Conservation (phyloP, 75 land plant genomes). For the Picea sitchensis region DNA sequence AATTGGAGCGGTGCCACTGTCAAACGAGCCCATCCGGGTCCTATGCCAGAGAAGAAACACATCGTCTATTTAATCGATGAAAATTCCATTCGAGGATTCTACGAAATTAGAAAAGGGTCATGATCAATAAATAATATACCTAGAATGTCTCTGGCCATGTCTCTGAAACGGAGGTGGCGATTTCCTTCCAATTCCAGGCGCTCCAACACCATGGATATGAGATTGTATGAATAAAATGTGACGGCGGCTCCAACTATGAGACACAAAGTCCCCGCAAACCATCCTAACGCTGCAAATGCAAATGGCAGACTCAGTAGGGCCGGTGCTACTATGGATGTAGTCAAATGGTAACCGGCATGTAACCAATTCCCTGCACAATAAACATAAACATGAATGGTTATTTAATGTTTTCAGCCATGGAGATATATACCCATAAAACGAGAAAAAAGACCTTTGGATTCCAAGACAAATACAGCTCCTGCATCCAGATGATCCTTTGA, state of each 20-base stretch:
- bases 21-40: constrained; percentile 67
- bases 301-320: constrained; percentile 70
- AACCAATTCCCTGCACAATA: constrained; percentile 62
- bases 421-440: not conserved
- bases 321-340: constrained; percentile 81
- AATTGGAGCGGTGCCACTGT: constrained; percentile 71
- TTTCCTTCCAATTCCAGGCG: constrained; percentile 50
- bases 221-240: constrained; percentile 73
- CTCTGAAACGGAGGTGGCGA: constrained; percentile 64
- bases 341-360: constrained; percentile 80
- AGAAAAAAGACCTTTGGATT: constrained; percentile 52
- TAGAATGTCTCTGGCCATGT: constrained; percentile 56
- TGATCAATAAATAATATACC: constrained; percentile 4
- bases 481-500: constrained; percentile 29
- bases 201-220: constrained; percentile 63
- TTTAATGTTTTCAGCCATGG: not conserved
- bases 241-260: constrained; percentile 48
- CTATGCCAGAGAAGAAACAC: constrained; percentile 15
- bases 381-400: not conserved
- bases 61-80: no score
- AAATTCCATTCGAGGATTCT: no score
- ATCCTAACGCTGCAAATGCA: constrained; percentile 63
- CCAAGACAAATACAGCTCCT: constrained; percentile 66
- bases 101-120: no score
- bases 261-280: constrained; percentile 46